Evolutionary conservation across 768 basidiomycete genomes (phyloP).

Genomic region (Suillus subalutaceus): DNA sequence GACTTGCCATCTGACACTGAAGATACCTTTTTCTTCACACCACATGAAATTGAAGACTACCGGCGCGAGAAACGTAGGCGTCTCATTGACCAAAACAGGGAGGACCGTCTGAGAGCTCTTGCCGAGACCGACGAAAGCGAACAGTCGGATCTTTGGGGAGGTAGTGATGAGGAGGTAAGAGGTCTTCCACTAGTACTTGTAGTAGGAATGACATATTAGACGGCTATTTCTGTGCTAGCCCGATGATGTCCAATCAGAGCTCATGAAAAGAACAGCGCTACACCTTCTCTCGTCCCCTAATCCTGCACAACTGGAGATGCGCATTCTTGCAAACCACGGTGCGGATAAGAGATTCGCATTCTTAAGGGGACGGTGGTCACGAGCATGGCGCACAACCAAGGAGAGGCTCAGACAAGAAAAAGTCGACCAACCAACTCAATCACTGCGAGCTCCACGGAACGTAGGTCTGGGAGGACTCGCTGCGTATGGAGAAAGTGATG

Average conservation of each 20-base stretch:
- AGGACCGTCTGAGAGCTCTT: slow-evolving; percentile 68
- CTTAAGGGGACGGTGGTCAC: slow-evolving; percentile 74
- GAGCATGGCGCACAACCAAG: slow-evolving; percentile 62
- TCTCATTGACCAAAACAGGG: slow-evolving; percentile 58
- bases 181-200: neutral
- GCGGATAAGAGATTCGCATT: slow-evolving; percentile 80
- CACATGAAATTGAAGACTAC: slow-evolving; percentile 67
- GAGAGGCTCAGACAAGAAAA: slow-evolving; percentile 40
- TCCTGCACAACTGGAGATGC: slow-evolving; percentile 81
- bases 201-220: neutral
- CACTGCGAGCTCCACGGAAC: slow-evolving; percentile 7
- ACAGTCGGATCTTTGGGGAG: slow-evolving; percentile 61
- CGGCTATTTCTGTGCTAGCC: slow-evolving; percentile 43
- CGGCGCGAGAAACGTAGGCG: slow-evolving; percentile 67
- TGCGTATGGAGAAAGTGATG: slow-evolving; percentile 63
- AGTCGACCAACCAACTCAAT: slow-evolving; percentile 28
- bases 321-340: slow-evolving; percentile 87
- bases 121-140: slow-evolving; percentile 39
- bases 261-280: slow-evolving; percentile 76
- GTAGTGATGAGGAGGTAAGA: slow-evolving; percentile 69
- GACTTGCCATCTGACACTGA: slow-evolving; percentile 85
- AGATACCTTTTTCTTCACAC: slow-evolving; percentile 81
- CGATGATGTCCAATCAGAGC: slow-evolving; percentile 55
- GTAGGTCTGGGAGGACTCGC: slow-evolving; percentile 54
- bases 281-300: slow-evolving; percentile 76